Percentiles rank a stretch among this genome's conserved stretches.
Evolutionary conservation across 306 rosid genomes (phyloP).

Genomic region (Luffa acutangula): DNA sequence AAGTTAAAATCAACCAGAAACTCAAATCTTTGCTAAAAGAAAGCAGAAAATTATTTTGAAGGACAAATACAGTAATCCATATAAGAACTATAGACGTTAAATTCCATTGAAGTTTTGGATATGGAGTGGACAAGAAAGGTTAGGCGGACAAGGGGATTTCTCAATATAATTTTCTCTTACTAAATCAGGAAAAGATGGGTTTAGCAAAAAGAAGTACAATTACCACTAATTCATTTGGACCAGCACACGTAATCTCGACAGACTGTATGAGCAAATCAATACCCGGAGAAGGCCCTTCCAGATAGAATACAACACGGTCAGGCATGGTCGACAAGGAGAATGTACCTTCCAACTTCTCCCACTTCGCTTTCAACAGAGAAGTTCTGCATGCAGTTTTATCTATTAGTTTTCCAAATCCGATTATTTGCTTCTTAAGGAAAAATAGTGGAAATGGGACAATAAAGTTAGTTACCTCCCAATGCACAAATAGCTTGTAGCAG

Average conservation of each 20-base stretch:
- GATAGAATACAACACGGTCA: slow-evolving; percentile 47
- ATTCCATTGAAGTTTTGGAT: slow-evolving; percentile 1
- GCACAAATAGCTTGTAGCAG: slow-evolving; percentile 46
- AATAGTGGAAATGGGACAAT: background rate
- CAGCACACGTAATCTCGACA: slow-evolving; percentile 39
- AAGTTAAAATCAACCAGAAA: background rate
- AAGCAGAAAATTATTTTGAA: background rate
- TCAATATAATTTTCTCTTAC: background rate
- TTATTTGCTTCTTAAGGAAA: background rate
- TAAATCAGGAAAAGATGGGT: background rate
- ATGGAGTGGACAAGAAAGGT: background rate
- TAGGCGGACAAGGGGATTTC: background rate
- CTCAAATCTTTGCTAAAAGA: background rate
- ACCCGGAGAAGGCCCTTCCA: slow-evolving; percentile 92
- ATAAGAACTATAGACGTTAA: background rate
- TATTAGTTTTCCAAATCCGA: background rate
- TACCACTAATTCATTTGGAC: slow-evolving; percentile 38
- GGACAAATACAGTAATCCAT: background rate
- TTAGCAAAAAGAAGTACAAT: background rate
- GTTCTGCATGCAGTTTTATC: slow-evolving; percentile 34
- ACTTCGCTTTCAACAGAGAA: slow-evolving; percentile 47
- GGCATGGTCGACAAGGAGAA: slow-evolving; percentile 58
- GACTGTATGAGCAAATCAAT: slow-evolving; percentile 58
- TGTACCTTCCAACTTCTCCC: slow-evolving; percentile 74
- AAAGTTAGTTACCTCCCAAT: slow-evolving; percentile 56